Percentiles rank a stretch among this genome's conserved stretches.
These are phyloP conservation scores for Tetracentron sinense DNA, from an alignment of 164 flowering plant species.

Conservation along the genomic window DNA sequence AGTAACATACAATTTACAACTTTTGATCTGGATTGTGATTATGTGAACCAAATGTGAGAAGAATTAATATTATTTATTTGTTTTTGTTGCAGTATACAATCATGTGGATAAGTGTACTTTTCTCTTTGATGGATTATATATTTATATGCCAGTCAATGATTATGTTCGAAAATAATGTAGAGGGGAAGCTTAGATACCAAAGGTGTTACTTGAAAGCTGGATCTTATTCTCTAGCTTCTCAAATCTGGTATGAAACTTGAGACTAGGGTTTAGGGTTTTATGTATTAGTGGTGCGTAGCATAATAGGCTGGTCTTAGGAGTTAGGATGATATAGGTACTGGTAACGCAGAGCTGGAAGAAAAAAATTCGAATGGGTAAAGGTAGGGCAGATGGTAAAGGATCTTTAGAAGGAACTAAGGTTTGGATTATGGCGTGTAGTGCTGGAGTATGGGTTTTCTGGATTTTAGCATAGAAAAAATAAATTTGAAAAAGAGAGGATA, in stretches of 20 bases:
- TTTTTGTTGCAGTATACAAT: background rate
- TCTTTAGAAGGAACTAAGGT: too few relatives aligned
- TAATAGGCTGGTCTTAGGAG: too few relatives aligned
- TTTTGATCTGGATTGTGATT: background rate
- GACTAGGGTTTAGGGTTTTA: background rate
- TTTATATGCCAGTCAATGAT: too few relatives aligned
- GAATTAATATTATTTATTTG: background rate
- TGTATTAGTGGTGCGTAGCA: background rate
- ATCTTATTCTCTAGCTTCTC: background rate
- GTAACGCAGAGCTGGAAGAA: background rate
- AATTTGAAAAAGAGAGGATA: background rate
- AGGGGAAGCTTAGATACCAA: background rate
- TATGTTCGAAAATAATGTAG: background rate
- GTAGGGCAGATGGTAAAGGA: too few relatives aligned
- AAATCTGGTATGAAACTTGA: background rate
- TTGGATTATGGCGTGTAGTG: too few relatives aligned
- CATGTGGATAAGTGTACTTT: background rate
- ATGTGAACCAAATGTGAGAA: background rate
- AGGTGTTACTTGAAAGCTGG: background rate
- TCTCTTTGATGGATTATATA: background rate
- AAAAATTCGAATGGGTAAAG: too few relatives aligned
- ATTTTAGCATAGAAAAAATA: too few relatives aligned
- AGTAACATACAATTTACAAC: background rate
- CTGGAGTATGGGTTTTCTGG: too few relatives aligned
- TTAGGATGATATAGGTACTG: too few relatives aligned